Evolutionary conservation across 2,329 filamentous ascomycete genomes (phyloP).

Genomic region (Calonectria honghensis): DNA sequence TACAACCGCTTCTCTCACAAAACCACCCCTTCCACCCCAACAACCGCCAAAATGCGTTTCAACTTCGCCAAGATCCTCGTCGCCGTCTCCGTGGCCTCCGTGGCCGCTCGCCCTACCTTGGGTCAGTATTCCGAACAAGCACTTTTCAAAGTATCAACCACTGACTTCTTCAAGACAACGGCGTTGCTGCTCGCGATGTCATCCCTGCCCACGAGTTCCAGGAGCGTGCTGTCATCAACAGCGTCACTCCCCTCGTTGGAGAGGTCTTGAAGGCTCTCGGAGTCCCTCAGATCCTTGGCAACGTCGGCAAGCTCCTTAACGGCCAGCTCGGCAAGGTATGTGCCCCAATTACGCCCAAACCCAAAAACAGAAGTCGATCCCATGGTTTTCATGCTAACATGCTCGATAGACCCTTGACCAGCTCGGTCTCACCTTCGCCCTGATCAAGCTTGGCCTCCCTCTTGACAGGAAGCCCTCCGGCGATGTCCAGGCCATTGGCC

Average conservation of each 20-base stretch:
- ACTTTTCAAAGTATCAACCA: too few species aligned
- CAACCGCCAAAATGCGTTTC: conserved; percentile 23
- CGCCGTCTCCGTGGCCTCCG: conserved; percentile 6
- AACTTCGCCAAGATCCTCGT: conserved; percentile 20
- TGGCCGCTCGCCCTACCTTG: conserved; percentile 6
- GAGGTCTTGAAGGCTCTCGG: background rate
- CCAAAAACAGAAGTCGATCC: background rate
- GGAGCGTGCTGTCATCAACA: conserved; percentile 2
- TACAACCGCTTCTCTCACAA: background rate
- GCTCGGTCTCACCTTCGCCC: background rate
- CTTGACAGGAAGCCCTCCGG: background rate
- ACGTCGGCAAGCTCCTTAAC: background rate
- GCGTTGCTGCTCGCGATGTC: background rate
- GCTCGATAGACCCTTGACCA: background rate
- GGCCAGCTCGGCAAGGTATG: background rate
- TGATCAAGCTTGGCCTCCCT: background rate
- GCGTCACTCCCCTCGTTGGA: background rate
- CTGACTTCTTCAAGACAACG: background rate
- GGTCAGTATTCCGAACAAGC: background rate
- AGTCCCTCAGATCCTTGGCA: background rate
- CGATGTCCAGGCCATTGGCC: background rate
- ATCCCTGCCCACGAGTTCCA: background rate
- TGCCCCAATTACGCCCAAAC: too few species aligned
- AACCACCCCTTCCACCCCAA: background rate
- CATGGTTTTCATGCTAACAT: background rate